Evolutionary conservation across 495 filamentous ascomycete genomes (phyloP), one percentile per base, ranked within the genome.

Genomic region (Aspergillus conjunctus): DNA sequence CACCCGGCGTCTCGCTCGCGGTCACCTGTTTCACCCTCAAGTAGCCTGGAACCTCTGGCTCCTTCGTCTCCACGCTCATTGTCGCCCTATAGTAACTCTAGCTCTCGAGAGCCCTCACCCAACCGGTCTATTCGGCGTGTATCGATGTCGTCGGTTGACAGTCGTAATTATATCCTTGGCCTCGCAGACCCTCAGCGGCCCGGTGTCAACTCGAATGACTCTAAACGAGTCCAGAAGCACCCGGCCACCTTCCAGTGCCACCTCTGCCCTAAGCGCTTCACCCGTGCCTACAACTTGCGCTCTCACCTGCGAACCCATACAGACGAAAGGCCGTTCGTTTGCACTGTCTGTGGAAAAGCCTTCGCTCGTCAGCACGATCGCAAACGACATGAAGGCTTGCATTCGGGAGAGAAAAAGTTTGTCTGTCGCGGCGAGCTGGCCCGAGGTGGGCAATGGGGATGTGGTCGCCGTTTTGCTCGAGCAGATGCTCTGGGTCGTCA

Each of bases 401-500:
- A 96, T 70, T 91, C 88, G 1, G 92, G 92, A 41, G 92, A 96
- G 72, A 96, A 96, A 85, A 97, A 97, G 66, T 98, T 97, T 69
- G 90, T 98, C 58, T 98, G 94, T 74, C 89, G 89, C 41, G 94
- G 94, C 58, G 89, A 91, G 54, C 85, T 98, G 11, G 90, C 92
- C 58, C 81, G 83, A n/a, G 87, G 86, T 32, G 86, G 85, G 7
- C 84, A 86, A 56, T 98, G 94, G 94, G 94, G 94, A 48, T 98
- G 94, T 66, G 91, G 91, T 12, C 87, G 94, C 30, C 83, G 92
- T 10, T 98, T 98, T 71, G 94, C 94, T 1, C 91, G 94, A 56
- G 94, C 94, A 8, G 94, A 98, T 73, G 94, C 95, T 2, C 79
- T 98, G 3, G 94, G 94, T 15, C 86, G 94, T n/a, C 94, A 98